Conservation (phyloP, 2,329 filamentous ascomycete species). For the Arthrobotrys iridis region DNA sequence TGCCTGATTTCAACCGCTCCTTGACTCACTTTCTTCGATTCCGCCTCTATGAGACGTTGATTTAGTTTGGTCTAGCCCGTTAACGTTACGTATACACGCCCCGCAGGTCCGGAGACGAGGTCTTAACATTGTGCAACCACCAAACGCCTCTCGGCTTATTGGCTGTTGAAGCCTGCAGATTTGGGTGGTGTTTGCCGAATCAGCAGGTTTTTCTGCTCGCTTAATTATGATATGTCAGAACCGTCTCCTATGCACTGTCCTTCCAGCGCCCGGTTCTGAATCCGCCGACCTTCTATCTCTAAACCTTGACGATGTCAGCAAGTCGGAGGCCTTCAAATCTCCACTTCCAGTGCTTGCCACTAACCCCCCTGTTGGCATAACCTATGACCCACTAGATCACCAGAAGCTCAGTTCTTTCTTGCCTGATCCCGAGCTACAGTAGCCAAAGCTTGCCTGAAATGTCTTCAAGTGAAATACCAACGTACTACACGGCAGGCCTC, state of each 20-base stretch:
- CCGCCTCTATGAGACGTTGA: no score
- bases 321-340: slow-evolving; percentile 2
- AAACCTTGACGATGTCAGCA: slow-evolving; percentile 12
- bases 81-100: background rate
- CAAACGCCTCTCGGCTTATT: background rate
- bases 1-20: no score
- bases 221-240: background rate
- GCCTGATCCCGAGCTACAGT: slow-evolving; percentile 7
- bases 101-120: slow-evolving; percentile 3
- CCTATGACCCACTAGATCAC: slow-evolving; percentile 6
- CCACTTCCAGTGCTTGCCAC: slow-evolving; percentile 15
- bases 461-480: background rate
- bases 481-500: background rate
- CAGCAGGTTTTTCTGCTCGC: slow-evolving; percentile 1
- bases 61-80: no score
- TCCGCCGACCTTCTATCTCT: background rate
- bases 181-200: background rate
- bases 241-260: background rate
- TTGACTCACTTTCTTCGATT: no score
- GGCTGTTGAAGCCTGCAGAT: background rate
- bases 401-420: slow-evolving; percentile 8
- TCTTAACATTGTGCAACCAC: slow-evolving; percentile 14
- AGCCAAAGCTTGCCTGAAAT: slow-evolving; percentile 12
- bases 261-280: background rate
- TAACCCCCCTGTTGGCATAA: background rate